These are phyloP conservation scores for Pseudocercospora fijiensis DNA, from an alignment of 2,329 filamentous ascomycete genomes.

Conservation along the genomic window DNA sequence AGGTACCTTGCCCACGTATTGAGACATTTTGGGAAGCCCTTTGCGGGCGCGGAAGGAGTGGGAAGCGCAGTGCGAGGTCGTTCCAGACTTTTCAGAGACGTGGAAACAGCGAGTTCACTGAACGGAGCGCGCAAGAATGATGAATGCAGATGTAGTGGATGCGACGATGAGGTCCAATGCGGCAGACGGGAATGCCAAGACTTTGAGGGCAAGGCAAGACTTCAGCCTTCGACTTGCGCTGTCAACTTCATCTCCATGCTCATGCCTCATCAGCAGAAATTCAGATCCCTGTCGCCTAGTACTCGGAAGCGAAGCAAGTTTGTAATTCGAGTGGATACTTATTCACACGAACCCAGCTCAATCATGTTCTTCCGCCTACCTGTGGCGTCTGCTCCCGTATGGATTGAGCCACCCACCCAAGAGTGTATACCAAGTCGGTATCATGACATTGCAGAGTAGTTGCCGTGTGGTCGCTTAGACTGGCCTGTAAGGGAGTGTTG, in stretches of 20 bases:
- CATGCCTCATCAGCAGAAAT: not conserved
- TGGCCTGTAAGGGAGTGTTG: not conserved
- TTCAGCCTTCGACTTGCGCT: not conserved
- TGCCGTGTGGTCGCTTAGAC: not conserved
- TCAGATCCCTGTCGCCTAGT: not conserved
- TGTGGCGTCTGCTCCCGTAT: not conserved
- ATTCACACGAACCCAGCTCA: too few species aligned
- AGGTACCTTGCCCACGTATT: constrained; percentile 71
- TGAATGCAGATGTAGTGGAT: not conserved
- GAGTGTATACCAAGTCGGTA: not conserved
- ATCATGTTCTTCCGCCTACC: too few species aligned
- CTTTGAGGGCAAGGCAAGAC: not conserved
- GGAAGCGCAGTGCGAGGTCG: not conserved
- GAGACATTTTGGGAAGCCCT: constrained; percentile 61
- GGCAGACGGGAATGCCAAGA: constrained; percentile 5
- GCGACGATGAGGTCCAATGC: constrained; percentile 5
- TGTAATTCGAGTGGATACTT: not conserved
- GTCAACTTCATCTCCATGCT: not conserved
- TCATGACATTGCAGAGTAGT: not conserved
- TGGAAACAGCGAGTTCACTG: too few species aligned
- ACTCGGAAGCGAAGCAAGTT: not conserved
- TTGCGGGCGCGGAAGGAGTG: not conserved
- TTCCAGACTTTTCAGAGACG: too few species aligned
- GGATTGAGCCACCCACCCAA: not conserved
- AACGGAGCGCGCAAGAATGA: not conserved